These are phyloP conservation scores for Cruciata laevipes DNA, from an alignment of 257 asterid species.

Conservation along the genomic window DNA sequence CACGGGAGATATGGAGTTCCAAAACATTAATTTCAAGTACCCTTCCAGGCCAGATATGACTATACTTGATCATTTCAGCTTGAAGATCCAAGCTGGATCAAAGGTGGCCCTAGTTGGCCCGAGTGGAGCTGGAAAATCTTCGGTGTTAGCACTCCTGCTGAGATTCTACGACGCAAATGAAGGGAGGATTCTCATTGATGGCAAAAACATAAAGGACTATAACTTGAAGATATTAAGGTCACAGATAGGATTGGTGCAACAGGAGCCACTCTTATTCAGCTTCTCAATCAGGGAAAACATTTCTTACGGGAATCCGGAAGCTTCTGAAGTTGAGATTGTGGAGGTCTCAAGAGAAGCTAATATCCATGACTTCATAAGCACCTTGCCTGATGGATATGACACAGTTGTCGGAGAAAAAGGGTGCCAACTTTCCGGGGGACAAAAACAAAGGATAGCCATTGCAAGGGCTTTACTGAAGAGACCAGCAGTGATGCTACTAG, in stretches of 20 bases:
- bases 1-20: slow-evolving; percentile 50
- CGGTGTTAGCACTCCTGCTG: slow-evolving; percentile 57
- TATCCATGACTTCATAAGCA: slow-evolving; percentile 61
- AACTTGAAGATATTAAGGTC: slow-evolving; percentile 44
- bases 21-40: slow-evolving; percentile 41
- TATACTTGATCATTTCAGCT: slow-evolving; percentile 52
- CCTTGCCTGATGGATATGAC: slow-evolving; percentile 54
- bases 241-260: slow-evolving; percentile 70
- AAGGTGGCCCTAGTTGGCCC: slow-evolving; percentile 68
- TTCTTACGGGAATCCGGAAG: slow-evolving; percentile 59
- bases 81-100: slow-evolving; percentile 52
- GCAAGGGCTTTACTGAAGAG: slow-evolving; percentile 58
- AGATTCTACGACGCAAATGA: slow-evolving; percentile 53
- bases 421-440: slow-evolving; percentile 83
- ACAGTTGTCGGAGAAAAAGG: slow-evolving; percentile 73
- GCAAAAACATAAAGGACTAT: slow-evolving; percentile 37
- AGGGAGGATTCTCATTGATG: slow-evolving; percentile 53
- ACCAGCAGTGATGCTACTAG: slow-evolving; percentile 64
- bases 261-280: slow-evolving; percentile 71
- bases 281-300: slow-evolving; percentile 63
- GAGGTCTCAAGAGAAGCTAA: slow-evolving; percentile 60
- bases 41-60: slow-evolving; percentile 53
- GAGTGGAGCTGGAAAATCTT: slow-evolving; percentile 75
- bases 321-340: slow-evolving; percentile 62
- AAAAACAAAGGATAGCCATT: slow-evolving; percentile 69